Percentiles rank a stretch among this genome's conserved stretches.
These are phyloP conservation scores for Tubosaeta brunneosetosa DNA, from an alignment of 768 basidiomycete genomes.

Conservation along the genomic window DNA sequence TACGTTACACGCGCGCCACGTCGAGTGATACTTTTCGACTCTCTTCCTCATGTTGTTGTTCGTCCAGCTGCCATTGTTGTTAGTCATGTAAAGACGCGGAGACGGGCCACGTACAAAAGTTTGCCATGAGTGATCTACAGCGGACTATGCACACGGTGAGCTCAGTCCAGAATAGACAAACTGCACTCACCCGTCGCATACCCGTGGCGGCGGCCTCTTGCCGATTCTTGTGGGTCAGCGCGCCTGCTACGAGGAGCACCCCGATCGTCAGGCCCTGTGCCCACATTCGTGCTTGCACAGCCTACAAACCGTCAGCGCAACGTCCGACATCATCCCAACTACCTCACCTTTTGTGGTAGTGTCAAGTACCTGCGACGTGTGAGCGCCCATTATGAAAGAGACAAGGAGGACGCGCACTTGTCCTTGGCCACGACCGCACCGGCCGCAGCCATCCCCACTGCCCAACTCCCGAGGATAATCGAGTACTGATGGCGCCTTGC, in stretches of 20 bases:
- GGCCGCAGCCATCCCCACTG: slow-evolving; percentile 57
- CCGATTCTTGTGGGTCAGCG: slow-evolving; percentile 51
- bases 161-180: too few species aligned
- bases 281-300: slow-evolving; percentile 89
- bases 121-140: slow-evolving; percentile 27
- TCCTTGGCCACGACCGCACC: slow-evolving; percentile 66
- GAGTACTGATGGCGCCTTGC: slow-evolving; percentile 64
- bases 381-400: background rate
- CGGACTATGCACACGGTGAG: slow-evolving; percentile 9
- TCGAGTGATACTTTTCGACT: slow-evolving; percentile 11
- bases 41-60: slow-evolving; percentile 26
- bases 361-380: slow-evolving; percentile 19
- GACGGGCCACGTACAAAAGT: slow-evolving; percentile 19
- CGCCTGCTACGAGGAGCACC: slow-evolving; percentile 47
- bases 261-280: slow-evolving; percentile 80
- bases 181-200: slow-evolving; percentile 20
- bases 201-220: slow-evolving; percentile 31
- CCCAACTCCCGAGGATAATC: slow-evolving; percentile 75
- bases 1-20: background rate
- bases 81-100: background rate
- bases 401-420: slow-evolving; percentile 36
- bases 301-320: slow-evolving; percentile 33
- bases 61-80: slow-evolving; percentile 20
- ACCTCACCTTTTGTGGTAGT: slow-evolving; percentile 25
- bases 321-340: too few species aligned